A percentile compares a stretch with the other conserved stretches of the same genome.
Conservation (phyloP, 495 filamentous ascomycete genomes). For the Friedmanniomyces simplex region DNA sequence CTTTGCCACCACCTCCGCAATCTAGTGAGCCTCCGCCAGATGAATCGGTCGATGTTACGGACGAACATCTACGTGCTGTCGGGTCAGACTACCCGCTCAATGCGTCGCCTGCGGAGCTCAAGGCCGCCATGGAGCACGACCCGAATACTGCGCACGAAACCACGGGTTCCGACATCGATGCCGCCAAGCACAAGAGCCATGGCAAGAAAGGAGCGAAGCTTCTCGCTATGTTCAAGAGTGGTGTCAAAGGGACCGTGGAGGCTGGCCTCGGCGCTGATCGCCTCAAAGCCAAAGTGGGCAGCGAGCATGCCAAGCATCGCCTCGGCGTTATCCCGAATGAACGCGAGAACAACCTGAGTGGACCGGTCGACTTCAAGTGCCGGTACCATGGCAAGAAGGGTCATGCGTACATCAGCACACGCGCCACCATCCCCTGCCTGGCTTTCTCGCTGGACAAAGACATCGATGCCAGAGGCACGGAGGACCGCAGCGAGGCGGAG, state of each 20-base stretch:
- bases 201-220: constrained; percentile 41
- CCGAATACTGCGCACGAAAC: constrained; percentile 28
- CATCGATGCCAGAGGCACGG: constrained; percentile 39
- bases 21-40: constrained; percentile 44
- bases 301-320: constrained; percentile 54
- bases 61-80: constrained; percentile 35
- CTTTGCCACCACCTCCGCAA: constrained; percentile 66
- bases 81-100: constrained; percentile 35
- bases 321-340: constrained; percentile 55
- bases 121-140: constrained; percentile 35
- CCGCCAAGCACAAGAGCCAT: constrained; percentile 34
- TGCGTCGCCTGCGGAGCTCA: constrained; percentile 43
- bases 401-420: constrained; percentile 55
- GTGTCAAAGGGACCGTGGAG: constrained; percentile 54
- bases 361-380: constrained; percentile 66
- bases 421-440: constrained; percentile 47
- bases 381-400: constrained; percentile 64
- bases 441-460: constrained; percentile 43
- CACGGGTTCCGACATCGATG: constrained; percentile 29
- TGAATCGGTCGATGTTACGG: constrained; percentile 37
- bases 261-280: constrained; percentile 61
- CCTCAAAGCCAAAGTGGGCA: constrained; percentile 55
- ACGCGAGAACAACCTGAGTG: constrained; percentile 36
- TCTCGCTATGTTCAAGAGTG: constrained; percentile 58
- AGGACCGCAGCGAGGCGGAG: constrained; percentile 37